Evolutionary conservation across 2,329 filamentous ascomycete genomes (phyloP).

Genomic region (Exophiala mesophila): DNA sequence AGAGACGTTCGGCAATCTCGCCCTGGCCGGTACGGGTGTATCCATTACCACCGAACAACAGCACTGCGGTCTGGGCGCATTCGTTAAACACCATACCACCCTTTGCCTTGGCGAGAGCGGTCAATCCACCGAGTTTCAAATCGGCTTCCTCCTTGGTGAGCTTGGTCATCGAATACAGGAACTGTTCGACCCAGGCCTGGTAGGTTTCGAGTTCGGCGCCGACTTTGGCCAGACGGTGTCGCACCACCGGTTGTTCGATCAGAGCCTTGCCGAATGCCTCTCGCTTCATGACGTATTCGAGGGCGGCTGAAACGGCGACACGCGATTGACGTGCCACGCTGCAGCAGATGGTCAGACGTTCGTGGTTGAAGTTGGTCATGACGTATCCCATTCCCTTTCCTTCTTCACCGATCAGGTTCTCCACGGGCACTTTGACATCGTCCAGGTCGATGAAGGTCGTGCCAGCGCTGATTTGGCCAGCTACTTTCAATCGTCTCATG

Average conservation of each 20-base stretch:
- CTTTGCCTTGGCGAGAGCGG: slow-evolving; percentile 67
- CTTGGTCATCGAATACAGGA: slow-evolving; percentile 47
- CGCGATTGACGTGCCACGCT: slow-evolving; percentile 58
- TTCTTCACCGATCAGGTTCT: slow-evolving; percentile 65
- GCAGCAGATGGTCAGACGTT: slow-evolving; percentile 63
- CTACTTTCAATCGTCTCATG: slow-evolving; percentile 64
- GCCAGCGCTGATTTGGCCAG: slow-evolving; percentile 60
- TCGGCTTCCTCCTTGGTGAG: slow-evolving; percentile 46
- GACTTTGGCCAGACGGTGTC: slow-evolving; percentile 66
- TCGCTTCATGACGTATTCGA: slow-evolving; percentile 60
- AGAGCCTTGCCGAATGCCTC: slow-evolving; percentile 65
- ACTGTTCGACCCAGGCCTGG: slow-evolving; percentile 59
- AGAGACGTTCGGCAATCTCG: slow-evolving; percentile 63
- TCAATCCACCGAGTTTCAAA: slow-evolving; percentile 61
- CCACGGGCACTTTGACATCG: slow-evolving; percentile 65
- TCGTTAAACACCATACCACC: slow-evolving; percentile 66
- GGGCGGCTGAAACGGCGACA: slow-evolving; percentile 56
- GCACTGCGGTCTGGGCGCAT: slow-evolving; percentile 62
- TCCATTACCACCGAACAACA: slow-evolving; percentile 71
- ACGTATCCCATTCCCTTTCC: slow-evolving; percentile 69
- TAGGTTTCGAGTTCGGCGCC: slow-evolving; percentile 64
- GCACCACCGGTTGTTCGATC: slow-evolving; percentile 69
- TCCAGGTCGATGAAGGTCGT: slow-evolving; percentile 74
- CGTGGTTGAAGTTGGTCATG: slow-evolving; percentile 78
- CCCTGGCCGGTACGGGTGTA: slow-evolving; percentile 66